phyloP scores from a whole-genome alignment of 2,329 filamentous ascomycete genomes.

The Bipolaris victoriae region DNA sequence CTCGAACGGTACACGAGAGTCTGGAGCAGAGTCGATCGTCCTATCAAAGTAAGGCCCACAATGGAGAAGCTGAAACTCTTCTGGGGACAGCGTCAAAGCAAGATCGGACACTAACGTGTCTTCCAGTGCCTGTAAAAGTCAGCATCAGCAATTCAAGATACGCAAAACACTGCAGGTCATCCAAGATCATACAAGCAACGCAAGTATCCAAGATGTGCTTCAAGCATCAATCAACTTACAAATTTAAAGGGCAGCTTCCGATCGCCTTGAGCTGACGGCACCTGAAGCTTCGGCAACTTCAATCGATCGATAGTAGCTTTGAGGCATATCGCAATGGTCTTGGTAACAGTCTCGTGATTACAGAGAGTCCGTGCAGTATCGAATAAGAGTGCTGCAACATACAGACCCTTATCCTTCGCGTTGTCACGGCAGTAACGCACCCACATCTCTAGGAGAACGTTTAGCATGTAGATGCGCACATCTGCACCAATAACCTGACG shows the following conservation, averaged over 20 bases:
- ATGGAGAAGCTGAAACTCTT: constrained; percentile 70
- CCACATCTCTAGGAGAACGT: constrained; percentile 58
- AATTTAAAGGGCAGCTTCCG: constrained; percentile 55
- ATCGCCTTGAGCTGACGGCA: constrained; percentile 41
- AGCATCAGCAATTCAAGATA: neutral
- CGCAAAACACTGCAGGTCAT: neutral
- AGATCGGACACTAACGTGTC: constrained; percentile 30
- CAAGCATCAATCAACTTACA: constrained; percentile 6
- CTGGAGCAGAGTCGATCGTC: constrained; percentile 71
- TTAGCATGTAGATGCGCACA: constrained; percentile 58
- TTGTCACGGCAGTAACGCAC: constrained; percentile 42
- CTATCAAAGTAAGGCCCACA: constrained; percentile 77
- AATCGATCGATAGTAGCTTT: constrained; percentile 49
- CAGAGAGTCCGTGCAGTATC: constrained; percentile 39
- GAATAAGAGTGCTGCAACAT: constrained; percentile 44
- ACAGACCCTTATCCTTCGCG: constrained; percentile 37
- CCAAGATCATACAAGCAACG: neutral
- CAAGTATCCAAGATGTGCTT: neutral
- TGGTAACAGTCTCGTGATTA: constrained; percentile 35
- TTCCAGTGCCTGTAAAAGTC: constrained; percentile 19
- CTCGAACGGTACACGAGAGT: constrained; percentile 72
- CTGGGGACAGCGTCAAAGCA: constrained; percentile 51
- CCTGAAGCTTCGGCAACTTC: constrained; percentile 46
- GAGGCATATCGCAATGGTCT: constrained; percentile 40
- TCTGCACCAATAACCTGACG: constrained; percentile 53